Evolutionary conservation across 2,329 filamentous ascomycete genomes (phyloP), one percentile per base, ranked within the genome.

Genomic region (Xylariaceae sp.): DNA sequence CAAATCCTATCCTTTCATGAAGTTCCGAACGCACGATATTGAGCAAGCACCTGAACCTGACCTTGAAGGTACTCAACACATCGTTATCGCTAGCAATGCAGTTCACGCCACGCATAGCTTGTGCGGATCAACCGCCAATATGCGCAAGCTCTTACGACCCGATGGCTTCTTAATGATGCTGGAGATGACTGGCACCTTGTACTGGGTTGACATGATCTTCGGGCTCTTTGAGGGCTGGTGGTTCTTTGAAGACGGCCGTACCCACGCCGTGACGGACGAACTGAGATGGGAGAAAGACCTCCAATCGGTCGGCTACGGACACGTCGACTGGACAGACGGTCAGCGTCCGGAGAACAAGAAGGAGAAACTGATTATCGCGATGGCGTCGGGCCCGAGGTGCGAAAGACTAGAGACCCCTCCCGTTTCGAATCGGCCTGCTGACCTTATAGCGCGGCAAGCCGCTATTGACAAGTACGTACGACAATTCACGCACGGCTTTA

Each of bases 171-270:
- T 74, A 0, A 41, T 68, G 40, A 52, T 75, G 45, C 32, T 72
- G 11, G 73, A 75, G 59, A 64, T 73, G 62, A 73, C 70, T 0
- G 20, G 55, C 11, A 46, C 40, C 2, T 6, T 70, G 7, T 59
- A 56, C 36, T 74, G 62, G 62, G 59, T 71, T 6, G 71, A 75
- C 30, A 49, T 73, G 18, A 60, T 70, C 11, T 74, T 71, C 27
- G 73, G 72, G 0, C 53, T 73, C 1, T 58, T 75, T 3, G 68
- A 74, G 16, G 72, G 73, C 2, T 75, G 73, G 72, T 75, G 72
- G 72, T 51, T 68, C 21, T 72, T 70, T 23, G 60, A 67, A 4
- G 71, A 73, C 39, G 70, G 67, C 2, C 60, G 66, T 2, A 48
- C 51, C 10, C 64, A 71, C 50, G 63, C 61, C 10, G 7, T 69